Conservation (phyloP, 2,329 filamentous ascomycete genomes). For the Xylaria sp. region DNA sequence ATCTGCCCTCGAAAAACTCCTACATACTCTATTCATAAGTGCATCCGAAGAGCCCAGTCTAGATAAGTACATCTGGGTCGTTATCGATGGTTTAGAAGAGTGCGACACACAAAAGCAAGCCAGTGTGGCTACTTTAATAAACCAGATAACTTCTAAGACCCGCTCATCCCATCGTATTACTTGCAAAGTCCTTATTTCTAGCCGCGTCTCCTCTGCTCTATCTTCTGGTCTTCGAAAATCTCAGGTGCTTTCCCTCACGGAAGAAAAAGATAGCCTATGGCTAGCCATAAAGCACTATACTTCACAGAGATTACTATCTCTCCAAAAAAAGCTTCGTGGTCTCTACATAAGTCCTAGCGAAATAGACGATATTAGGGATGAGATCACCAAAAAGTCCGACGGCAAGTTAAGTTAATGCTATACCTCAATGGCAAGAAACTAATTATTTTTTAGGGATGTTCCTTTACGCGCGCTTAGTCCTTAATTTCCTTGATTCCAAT, state of each 20-base stretch:
- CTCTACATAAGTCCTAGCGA: too few species aligned
- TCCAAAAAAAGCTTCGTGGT: too few species aligned
- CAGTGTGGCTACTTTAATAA: constrained; percentile 4
- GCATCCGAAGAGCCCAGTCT: constrained; percentile 23
- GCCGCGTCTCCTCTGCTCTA: constrained; percentile 39
- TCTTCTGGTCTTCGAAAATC: too few species aligned
- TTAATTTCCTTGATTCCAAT: constrained; percentile 20
- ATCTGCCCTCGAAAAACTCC: constrained; percentile 43
- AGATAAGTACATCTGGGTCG: constrained; percentile 41
- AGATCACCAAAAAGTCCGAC: too few species aligned
- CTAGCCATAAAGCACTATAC: too few species aligned
- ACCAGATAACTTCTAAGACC: constrained; percentile 17
- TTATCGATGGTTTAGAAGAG: constrained; percentile 49
- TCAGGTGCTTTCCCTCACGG: too few species aligned
- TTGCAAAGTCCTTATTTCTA: constrained; percentile 49
- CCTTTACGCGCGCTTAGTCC: constrained; percentile 23
- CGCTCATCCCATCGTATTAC: not conserved
- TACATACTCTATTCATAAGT: constrained; percentile 27
- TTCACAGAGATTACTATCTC: too few species aligned
- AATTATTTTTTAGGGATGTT: constrained; percentile 19
- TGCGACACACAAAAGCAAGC: constrained; percentile 38
- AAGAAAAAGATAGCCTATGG: too few species aligned
- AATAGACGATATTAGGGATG: too few species aligned
- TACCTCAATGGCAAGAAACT: too few species aligned
- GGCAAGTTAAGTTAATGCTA: too few species aligned